Base-by-base conservation (phyloP, 1,284 basidiomycete species). In the Bjerkandera adusta region DNA sequence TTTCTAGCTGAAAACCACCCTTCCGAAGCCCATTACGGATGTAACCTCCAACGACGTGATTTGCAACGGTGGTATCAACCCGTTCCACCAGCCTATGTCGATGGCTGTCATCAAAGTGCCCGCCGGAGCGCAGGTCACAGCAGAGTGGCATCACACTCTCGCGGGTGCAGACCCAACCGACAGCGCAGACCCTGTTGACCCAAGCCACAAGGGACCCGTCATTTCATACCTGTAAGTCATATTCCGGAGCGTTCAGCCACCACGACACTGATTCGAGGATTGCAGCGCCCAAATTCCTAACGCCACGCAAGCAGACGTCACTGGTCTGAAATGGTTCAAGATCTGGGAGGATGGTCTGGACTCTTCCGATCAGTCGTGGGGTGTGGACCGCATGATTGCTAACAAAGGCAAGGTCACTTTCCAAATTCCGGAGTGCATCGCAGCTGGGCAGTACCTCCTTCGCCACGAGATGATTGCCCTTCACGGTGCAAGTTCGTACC, bases 11-110 rank as follows among this genome's bases (percentile, higher is more conserved):
- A 18, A 18, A 36, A 3, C 18, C 33, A 36, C 37, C 30, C n/a
- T 47, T n/a, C n/a, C n/a, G n/a, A n/a, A 78, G 75, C 73, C 76
- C 20, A 73, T 79, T 47, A 72, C 59, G 15, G 72, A 78, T 53
- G 71, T 78, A 3, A 74, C 68, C 3, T 77, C 75, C 0, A 76
- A 77, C 57, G 63, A 78, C 55, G 47, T 80, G 38, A 77, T 77
- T 47, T 79, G 77, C 65, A 80, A 80, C 50, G 78, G 78, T 25
- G 78, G 78, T 21, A 78, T 79, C 55, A 81, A 79, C 58, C 76
- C 77, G 0, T 79, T 76, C 60, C 71, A 78, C 61, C 63, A 72
- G 54, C 74, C 76, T 11, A 62, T 83, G 49, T 69, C 79, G 37
- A 60, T 69, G 43, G 56, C 68, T n/a, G 61, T 83, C 55, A 70